phyloP scores from a whole-genome alignment of 257 asterid species.

The Avicennia marina region DNA sequence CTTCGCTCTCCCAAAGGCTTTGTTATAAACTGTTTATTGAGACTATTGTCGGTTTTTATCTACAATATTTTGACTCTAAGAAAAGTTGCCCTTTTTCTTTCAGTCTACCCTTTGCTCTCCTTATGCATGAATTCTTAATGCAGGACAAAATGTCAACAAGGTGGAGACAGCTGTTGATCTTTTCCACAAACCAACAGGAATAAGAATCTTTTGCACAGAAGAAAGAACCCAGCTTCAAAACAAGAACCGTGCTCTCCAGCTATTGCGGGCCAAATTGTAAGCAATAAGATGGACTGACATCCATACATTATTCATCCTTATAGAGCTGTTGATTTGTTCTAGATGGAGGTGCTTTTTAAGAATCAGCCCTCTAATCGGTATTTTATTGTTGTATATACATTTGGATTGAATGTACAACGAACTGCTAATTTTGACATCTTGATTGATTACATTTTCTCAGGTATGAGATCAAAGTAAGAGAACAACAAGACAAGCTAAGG shows the following conservation, averaged over 20 bases:
- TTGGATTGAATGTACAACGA: too few species aligned
- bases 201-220: conserved; percentile 95
- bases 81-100: background rate
- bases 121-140: conserved; percentile 29
- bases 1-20: background rate
- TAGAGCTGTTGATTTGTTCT: conserved; percentile 16
- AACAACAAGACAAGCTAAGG: conserved; percentile 81
- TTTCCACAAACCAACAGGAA: conserved; percentile 95
- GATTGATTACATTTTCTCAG: conserved; percentile 38
- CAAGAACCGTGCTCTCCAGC: conserved; percentile 84
- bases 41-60: conserved; percentile 1
- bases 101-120: conserved; percentile 1
- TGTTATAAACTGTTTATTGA: background rate
- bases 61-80: background rate
- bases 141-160: conserved; percentile 99
- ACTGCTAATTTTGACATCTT: conserved; percentile 11
- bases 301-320: conserved; percentile 1
- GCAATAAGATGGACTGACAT: conserved; percentile 18
- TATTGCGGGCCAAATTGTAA: conserved; percentile 91
- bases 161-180: conserved; percentile 99
- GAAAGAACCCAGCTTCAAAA: conserved; percentile 88
- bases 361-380: background rate
- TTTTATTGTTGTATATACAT: too few species aligned
- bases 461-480: conserved; percentile 91
- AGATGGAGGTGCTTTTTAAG: conserved; percentile 7